Conservation (phyloP, 371 early-diverging fungal species). For the Batrachochytrium dendrobatidis region DNA sequence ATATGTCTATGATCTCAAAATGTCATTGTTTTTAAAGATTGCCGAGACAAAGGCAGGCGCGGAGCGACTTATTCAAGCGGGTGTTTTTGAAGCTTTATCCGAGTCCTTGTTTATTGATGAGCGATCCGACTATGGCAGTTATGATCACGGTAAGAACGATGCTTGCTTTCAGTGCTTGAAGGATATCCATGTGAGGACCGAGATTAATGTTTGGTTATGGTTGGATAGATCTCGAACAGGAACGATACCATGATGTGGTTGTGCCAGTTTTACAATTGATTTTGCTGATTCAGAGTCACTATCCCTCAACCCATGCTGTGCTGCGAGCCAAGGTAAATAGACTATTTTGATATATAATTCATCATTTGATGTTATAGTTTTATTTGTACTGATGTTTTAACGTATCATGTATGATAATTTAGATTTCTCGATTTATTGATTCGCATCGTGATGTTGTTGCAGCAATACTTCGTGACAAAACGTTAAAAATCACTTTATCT, state of each 20-base stretch:
- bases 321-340: conserved; percentile 6
- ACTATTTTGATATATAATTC: background rate
- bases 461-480: conserved; percentile 48
- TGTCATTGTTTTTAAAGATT: conserved; percentile 71
- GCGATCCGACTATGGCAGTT: conserved; percentile 38
- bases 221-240: conserved; percentile 13
- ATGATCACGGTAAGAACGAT: conserved; percentile 11
- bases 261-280: conserved; percentile 57
- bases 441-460: conserved; percentile 56
- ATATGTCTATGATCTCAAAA: conserved; percentile 75
- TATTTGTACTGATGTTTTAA: background rate
- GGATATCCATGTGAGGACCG: background rate
- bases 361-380: background rate
- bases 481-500: conserved; percentile 29
- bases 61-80: conserved; percentile 61
- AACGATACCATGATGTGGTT: conserved; percentile 55
- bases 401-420: background rate
- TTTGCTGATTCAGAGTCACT: conserved; percentile 18
- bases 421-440: conserved; percentile 52
- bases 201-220: background rate
- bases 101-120: conserved; percentile 67
- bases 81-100: conserved; percentile 68
- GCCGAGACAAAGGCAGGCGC: conserved; percentile 69
- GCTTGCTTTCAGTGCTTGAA: background rate
- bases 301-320: conserved; percentile 1